Base-by-base conservation (phyloP, 2,329 filamentous ascomycete genomes). In the Colletotrichum chrysophilum region DNA sequence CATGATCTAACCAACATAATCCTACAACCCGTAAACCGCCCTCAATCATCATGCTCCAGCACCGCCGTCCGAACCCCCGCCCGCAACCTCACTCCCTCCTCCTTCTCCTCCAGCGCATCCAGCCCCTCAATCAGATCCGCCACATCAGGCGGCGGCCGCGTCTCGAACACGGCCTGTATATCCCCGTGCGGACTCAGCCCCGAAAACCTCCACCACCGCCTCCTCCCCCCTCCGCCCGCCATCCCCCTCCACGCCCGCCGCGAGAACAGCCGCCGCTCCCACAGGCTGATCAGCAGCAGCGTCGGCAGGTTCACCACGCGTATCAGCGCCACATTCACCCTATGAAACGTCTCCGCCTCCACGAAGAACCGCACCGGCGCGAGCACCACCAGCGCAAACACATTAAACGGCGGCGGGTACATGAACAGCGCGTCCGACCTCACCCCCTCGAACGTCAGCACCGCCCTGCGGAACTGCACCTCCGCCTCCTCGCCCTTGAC, bases 401-500 rank as follows among this genome's bases (percentile, higher is more conserved):
- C 88, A 79, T 95, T 95, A 83, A 94, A 93, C 1, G 93, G 93
- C 0, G 93, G 93, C 14, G 91, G 89, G 80, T 94, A 94, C 14
- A 91, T 88, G 80, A 94, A 94, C 36, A 95, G 89, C 9, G 93
- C 91, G 79, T 95, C 93, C 58, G 89, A 91, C 83, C 95, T 95
- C 78, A 95, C 93, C 34, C 93, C 93, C 83, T 94, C 93, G 77
- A 95, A 93, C 0, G 93, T 94, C 18, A 94, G 85, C 10, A 95
- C 93, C 1, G 93, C 92, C 58, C 93, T 89, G 7, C 93, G 91
- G 82, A 94, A 95, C 77, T 93, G 91, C 32, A 94, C 92, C 82
- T 95, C 93, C 5, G 93, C 91, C 0, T 90, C 90, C 21, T 93
- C 92, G 77, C 94, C 93, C 66, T 88, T 87, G n/a, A 93, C 92